A percentile compares a stretch with the other conserved stretches of the same genome.
Evolutionary conservation across 2,329 filamentous ascomycete species (phyloP).

Genomic region (Amylocarpus encephaloides): DNA sequence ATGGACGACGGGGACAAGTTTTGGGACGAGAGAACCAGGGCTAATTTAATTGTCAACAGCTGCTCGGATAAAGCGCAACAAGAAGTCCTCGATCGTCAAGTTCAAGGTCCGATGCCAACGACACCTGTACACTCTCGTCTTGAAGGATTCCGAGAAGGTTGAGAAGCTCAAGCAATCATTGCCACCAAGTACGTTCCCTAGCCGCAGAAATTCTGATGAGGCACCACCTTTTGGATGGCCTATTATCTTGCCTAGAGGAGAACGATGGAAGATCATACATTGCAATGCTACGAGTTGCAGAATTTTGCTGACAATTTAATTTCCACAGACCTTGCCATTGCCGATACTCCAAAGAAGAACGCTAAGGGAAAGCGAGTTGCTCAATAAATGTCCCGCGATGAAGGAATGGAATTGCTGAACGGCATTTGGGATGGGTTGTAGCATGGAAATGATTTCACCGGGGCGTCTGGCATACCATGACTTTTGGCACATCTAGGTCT

Average conservation of each 20-base stretch:
- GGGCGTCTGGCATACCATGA: constrained; percentile 8
- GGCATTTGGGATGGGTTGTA: background rate
- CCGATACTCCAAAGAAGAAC: constrained; percentile 59
- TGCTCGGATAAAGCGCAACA: constrained; percentile 94
- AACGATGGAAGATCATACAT: constrained; percentile 2
- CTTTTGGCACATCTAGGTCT: constrained; percentile 3
- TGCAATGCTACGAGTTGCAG: background rate
- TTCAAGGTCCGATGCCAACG: constrained; percentile 99
- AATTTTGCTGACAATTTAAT: constrained; percentile 6
- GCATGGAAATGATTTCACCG: constrained; percentile 6
- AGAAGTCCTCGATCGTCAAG: constrained; percentile 88
- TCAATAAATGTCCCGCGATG: constrained; percentile 15
- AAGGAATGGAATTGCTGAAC: background rate
- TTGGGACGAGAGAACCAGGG: background rate
- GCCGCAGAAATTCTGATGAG: constrained; percentile 44
- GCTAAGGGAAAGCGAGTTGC: constrained; percentile 33
- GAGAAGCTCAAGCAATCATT: constrained; percentile 99
- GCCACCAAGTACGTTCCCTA: constrained; percentile 73
- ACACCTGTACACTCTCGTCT: constrained; percentile 94
- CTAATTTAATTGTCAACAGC: constrained; percentile 43
- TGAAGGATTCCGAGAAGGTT: constrained; percentile 98
- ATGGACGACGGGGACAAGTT: background rate
- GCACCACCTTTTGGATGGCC: background rate
- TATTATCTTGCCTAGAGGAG: constrained; percentile 40
- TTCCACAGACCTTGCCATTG: constrained; percentile 48